Conservation (phyloP, 768 basidiomycete species). For the Russula sp. region DNA sequence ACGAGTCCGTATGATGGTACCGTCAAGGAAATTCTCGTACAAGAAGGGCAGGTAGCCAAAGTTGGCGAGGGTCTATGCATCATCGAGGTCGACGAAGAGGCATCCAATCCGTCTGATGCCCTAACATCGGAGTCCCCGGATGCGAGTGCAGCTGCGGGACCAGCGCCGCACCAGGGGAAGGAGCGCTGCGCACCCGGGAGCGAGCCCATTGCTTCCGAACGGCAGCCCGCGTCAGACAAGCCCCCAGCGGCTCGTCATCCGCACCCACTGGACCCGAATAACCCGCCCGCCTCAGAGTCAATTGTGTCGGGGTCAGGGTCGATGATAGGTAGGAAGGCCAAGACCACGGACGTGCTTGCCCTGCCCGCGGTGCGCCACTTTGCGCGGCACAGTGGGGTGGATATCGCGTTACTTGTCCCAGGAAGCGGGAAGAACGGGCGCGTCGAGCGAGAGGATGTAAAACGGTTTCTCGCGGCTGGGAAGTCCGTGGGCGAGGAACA, state of each 20-base stretch:
- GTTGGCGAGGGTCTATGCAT: conserved; percentile 73
- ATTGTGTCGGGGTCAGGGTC: neutral
- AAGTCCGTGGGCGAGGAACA: conserved; percentile 21
- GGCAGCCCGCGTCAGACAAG: conserved; percentile 2
- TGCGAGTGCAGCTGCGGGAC: neutral
- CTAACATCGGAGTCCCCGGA: conserved; percentile 15
- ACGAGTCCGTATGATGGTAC: conserved; percentile 81
- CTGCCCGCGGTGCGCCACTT: conserved; percentile 75
- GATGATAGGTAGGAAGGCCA: conserved; percentile 2
- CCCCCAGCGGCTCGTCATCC: conserved; percentile 27
- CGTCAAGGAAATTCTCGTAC: conserved; percentile 63
- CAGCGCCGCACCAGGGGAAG: conserved; percentile 8
- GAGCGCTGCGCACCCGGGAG: neutral
- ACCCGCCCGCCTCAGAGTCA: conserved; percentile 20
- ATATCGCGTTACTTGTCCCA: conserved; percentile 49
- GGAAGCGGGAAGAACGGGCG: conserved; percentile 73
- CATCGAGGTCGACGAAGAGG: conserved; percentile 74
- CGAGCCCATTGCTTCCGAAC: neutral
- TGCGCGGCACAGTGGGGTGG: conserved; percentile 59
- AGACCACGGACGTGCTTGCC: conserved; percentile 46
- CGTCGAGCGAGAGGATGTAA: conserved; percentile 69
- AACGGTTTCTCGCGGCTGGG: conserved; percentile 44
- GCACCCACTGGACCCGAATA: conserved; percentile 65
- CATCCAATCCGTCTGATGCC: conserved; percentile 14
- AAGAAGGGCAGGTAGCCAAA: conserved; percentile 79